phyloP scores from a whole-genome alignment of 768 basidiomycete genomes.

The Tylopilus sp. region DNA sequence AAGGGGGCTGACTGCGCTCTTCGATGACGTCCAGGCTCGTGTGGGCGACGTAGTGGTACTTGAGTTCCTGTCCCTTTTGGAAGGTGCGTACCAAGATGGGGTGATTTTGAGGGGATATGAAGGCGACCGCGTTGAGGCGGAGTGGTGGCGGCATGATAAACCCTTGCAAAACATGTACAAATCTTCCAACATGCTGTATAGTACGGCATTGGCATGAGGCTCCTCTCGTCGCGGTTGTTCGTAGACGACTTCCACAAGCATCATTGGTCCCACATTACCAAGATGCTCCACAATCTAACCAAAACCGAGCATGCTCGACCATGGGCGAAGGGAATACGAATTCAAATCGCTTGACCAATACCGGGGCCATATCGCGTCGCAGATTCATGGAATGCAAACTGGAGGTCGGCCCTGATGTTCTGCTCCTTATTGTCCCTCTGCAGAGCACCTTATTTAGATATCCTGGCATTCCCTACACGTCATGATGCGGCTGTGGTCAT shows the following conservation, averaged over 20 bases:
- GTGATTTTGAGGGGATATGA: constrained; percentile 81
- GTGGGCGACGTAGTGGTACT: constrained; percentile 90
- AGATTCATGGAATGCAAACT: not conserved
- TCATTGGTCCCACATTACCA: not conserved
- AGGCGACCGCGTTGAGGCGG: constrained; percentile 77
- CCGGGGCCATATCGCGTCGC: not conserved
- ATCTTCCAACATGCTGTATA: no score
- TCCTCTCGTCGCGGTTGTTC: no score
- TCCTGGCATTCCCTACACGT: not conserved
- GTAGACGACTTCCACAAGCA: not conserved
- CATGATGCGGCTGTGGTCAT: not conserved
- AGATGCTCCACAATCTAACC: not conserved
- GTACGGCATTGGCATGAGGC: no score
- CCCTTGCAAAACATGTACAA: no score
- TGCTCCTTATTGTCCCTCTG: not conserved
- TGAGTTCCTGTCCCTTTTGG: constrained; percentile 57
- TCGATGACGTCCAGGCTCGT: constrained; percentile 89
- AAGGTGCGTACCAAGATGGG: constrained; percentile 75
- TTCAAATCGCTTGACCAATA: no score
- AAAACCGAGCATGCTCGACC: not conserved
- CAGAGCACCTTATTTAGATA: not conserved
- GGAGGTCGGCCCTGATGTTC: not conserved
- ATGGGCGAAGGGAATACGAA: no score
- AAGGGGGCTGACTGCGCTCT: constrained; percentile 67
- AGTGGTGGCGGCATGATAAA: constrained; percentile 59